Evolutionary conservation across 2,329 filamentous ascomycete genomes (phyloP).

Genomic region (Dactylellina sp.): DNA sequence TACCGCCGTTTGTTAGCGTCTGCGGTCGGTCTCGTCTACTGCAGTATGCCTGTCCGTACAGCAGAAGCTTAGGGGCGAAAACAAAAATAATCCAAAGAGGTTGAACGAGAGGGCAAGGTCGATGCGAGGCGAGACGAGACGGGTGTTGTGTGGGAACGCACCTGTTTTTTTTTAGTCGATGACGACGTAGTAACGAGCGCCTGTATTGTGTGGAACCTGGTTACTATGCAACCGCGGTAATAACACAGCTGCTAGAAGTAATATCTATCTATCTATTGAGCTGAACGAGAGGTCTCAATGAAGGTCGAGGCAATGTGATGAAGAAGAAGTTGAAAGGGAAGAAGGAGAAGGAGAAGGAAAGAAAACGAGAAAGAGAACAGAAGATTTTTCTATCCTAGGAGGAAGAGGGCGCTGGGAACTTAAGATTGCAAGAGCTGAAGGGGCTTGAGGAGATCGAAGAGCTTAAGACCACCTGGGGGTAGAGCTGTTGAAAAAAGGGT

Average conservation of each 20-base stretch:
- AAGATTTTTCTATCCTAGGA: slow-evolving; percentile 20
- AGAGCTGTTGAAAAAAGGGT: slow-evolving; percentile 52
- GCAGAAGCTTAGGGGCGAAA: slow-evolving; percentile 20
- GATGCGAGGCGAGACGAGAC: not conserved
- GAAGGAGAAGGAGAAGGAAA: slow-evolving; percentile 9
- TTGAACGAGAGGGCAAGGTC: slow-evolving; percentile 29
- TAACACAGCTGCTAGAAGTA: not conserved
- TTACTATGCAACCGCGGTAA: not conserved
- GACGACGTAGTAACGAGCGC: not conserved
- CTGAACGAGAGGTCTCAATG: not conserved
- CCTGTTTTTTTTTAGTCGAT: not conserved
- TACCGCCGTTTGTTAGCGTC: slow-evolving; percentile 52
- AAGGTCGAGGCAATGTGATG: slow-evolving; percentile 3
- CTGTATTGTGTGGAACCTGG: not conserved
- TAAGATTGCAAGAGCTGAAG: slow-evolving; percentile 43
- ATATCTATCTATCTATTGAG: not conserved
- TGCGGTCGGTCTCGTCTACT: slow-evolving; percentile 46
- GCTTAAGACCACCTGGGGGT: slow-evolving; percentile 29
- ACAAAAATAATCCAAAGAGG: slow-evolving; percentile 39
- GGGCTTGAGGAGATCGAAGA: slow-evolving; percentile 47
- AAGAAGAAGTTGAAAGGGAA: no score
- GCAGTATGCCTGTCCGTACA: slow-evolving; percentile 29
- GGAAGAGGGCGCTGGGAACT: slow-evolving; percentile 18
- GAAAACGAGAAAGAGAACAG: slow-evolving; percentile 1
- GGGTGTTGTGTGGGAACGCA: slow-evolving; percentile 7